Evolutionary conservation across 768 basidiomycete species (phyloP).

Genomic region (Leccinum subgranulosum): DNA sequence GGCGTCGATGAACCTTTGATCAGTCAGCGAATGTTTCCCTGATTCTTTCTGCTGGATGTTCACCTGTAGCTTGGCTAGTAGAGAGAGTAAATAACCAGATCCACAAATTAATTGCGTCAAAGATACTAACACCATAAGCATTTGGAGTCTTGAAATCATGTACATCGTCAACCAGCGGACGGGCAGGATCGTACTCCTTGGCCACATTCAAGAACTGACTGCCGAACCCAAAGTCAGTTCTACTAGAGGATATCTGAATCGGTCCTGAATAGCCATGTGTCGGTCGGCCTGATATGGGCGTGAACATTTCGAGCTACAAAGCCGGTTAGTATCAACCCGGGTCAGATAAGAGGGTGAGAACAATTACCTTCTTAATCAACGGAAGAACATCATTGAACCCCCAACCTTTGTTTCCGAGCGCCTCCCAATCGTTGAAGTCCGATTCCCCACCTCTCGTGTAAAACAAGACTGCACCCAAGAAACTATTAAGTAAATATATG

Average conservation of each 20-base stretch:
- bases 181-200: constrained; percentile 43
- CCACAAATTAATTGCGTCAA: background rate
- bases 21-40: too few species aligned
- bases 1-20: constrained; percentile 47
- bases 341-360: background rate
- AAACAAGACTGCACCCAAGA: constrained; percentile 35
- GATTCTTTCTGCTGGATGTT: background rate
- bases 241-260: constrained; percentile 16
- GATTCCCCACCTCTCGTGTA: constrained; percentile 58
- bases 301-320: constrained; percentile 43
- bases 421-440: constrained; percentile 61
- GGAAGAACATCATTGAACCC: constrained; percentile 55
- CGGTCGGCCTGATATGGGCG: constrained; percentile 26
- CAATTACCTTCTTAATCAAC: constrained; percentile 50
- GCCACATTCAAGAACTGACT: constrained; percentile 47
- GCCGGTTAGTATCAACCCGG: constrained; percentile 38
- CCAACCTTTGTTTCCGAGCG: constrained; percentile 57
- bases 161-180: constrained; percentile 40
- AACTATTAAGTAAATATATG: background rate
- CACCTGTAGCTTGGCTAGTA: constrained; percentile 15
- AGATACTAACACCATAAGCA: constrained; percentile 17
- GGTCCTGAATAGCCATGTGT: constrained; percentile 37
- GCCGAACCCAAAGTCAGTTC: constrained; percentile 13
- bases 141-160: constrained; percentile 38
- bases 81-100: background rate